phyloP scores from a whole-genome alignment of 2,329 filamentous ascomycete genomes.

The Claviceps lovelessii region DNA sequence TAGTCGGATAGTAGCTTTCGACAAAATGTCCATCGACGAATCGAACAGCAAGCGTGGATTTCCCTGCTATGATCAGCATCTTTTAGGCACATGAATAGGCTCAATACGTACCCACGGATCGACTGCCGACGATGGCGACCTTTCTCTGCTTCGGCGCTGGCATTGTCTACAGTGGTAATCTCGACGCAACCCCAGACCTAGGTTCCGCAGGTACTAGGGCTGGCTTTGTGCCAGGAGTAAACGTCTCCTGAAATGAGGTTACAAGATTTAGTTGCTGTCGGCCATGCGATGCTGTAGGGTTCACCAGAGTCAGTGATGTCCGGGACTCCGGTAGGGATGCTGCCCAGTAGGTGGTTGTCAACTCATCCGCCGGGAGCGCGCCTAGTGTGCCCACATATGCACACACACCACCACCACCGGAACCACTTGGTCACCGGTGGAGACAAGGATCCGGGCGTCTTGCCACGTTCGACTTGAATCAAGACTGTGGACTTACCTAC shows the following conservation, averaged over 20 bases:
- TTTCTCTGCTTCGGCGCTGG: conserved; percentile 74
- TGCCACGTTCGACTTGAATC: no score
- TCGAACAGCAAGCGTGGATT: conserved; percentile 91
- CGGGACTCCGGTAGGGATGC: neutral
- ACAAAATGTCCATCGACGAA: conserved; percentile 98
- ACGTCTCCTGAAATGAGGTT: neutral
- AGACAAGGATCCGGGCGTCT: no score
- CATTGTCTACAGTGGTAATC: conserved; percentile 28
- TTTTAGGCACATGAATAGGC: neutral
- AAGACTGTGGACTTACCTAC: no score
- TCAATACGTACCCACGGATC: conserved; percentile 52
- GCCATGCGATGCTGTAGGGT: neutral
- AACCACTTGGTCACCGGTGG: no score
- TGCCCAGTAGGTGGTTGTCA: neutral
- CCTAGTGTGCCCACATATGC: no score
- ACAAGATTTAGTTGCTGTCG: neutral
- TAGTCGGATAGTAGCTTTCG: conserved; percentile 97
- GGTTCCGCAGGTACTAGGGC: neutral
- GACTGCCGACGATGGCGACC: conserved; percentile 88
- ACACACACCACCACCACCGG: no score
- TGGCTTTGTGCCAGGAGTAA: neutral
- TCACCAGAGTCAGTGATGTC: neutral
- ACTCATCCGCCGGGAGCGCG: neutral
- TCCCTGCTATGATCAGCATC: conserved; percentile 43
- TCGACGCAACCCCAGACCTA: neutral